A percentile compares a stretch with the other conserved stretches of the same genome.
phyloP scores from a whole-genome alignment of 1,284 basidiomycete genomes.

The Fomitopsis schrenkii region DNA sequence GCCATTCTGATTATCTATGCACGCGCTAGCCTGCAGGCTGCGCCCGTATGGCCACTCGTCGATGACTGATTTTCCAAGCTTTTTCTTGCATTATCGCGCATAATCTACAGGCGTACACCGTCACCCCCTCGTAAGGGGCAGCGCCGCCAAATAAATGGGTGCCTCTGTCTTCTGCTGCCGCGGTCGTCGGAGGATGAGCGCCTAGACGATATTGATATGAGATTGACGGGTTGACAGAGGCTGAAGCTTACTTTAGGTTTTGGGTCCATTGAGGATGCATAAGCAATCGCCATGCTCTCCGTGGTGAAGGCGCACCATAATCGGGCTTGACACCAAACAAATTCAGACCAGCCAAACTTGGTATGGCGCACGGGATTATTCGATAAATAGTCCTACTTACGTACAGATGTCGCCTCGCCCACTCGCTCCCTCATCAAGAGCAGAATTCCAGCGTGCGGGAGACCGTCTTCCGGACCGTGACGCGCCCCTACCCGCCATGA shows the following conservation, averaged over 20 bases:
- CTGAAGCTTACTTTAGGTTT: slow-evolving; percentile 49
- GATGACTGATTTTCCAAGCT: neutral
- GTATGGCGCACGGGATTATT: neutral
- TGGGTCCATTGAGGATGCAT: slow-evolving; percentile 45
- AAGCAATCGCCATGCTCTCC: slow-evolving; percentile 74
- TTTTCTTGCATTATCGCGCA: neutral
- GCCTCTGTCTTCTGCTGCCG: slow-evolving; percentile 6
- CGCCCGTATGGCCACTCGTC: neutral
- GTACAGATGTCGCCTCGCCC: slow-evolving; percentile 23
- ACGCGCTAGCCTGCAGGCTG: slow-evolving; percentile 1
- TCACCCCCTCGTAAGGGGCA: slow-evolving; percentile 14
- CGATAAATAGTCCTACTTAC: slow-evolving; percentile 14
- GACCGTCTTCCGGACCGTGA: slow-evolving; percentile 15
- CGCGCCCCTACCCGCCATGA: slow-evolving; percentile 17
- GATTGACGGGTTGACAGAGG: slow-evolving; percentile 20
- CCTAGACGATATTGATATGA: slow-evolving; percentile 7
- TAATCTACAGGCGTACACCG: neutral
- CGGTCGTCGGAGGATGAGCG: slow-evolving; percentile 18
- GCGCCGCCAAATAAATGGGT: slow-evolving; percentile 18
- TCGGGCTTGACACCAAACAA: slow-evolving; percentile 38
- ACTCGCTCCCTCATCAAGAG: slow-evolving; percentile 42
- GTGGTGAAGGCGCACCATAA: slow-evolving; percentile 81
- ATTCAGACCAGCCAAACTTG: neutral
- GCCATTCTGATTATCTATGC: neutral
- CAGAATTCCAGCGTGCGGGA: slow-evolving; percentile 36